Base-by-base conservation (phyloP, 2,329 filamentous ascomycete genomes). In the Colletotrichum lindemuthianum region DNA sequence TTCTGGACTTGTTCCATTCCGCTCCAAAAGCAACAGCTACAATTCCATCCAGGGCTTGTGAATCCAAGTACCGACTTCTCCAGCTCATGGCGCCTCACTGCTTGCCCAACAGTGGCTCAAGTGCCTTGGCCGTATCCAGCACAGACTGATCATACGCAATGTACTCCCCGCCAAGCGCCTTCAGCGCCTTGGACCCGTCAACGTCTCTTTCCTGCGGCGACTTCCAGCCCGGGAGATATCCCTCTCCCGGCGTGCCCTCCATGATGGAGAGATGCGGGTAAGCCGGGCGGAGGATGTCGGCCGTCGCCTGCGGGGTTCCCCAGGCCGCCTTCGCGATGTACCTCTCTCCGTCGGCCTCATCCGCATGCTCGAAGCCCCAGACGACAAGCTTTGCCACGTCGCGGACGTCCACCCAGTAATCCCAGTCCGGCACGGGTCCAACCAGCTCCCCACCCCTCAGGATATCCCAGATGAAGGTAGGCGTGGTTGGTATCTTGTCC, bases 351-450 rank as follows among this genome's bases (percentile, higher is more conserved):
- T 81, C 70, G 0, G 77, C 72, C 45, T 74, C 67, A 0, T 72
- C 68, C 0, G 76, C 69, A 37, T 81, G 70, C 59, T 78, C 75
- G 16, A 76, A 74, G 0, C 72, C 72, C 69, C 76, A 81, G 2
- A 77, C 69, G 12, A 79, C 71, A 45, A 80, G 70, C 8, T 73
- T 71, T 2, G 79, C 79, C 1, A 83, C 80, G 60, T 83, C 80
- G 6, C 79, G 74, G 0, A 83, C 78, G 64, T 83, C 81, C 12
- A 83, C 77, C 8, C 72, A 71, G 3, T 67, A 71, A 0, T 73
- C 34, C 53, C n/a, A 47, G n/a, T 32, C 33, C 53, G 32, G 33
- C 43, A 12, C n/a, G 41, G 53, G 53, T 4, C 36, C 53, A 3
- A 36, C 13, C 2, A 56, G 15, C 9, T 47, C 53, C 15, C 15